Conservation (phyloP, 192 early-diverging fungal species). For the Coemansia sp. region DNA sequence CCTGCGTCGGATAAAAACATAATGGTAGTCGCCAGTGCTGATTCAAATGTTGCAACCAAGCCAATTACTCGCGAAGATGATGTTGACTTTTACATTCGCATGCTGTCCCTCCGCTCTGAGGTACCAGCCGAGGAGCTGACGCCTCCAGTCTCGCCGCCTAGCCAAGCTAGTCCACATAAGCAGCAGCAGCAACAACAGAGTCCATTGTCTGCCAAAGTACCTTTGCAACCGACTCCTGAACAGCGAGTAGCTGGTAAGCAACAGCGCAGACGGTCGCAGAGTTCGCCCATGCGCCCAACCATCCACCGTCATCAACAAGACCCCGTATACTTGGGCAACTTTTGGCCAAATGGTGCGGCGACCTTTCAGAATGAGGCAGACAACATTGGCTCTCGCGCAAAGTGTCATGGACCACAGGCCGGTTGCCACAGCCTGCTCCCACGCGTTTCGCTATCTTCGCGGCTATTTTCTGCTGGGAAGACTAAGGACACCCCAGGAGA, state of each 20-base stretch:
- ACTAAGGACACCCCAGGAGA: neutral
- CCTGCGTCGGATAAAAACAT: neutral
- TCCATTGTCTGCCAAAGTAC: neutral
- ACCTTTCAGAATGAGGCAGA: neutral
- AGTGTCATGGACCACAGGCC: neutral
- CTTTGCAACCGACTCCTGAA: neutral
- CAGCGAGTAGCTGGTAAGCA: neutral
- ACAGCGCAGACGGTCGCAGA: slow-evolving; percentile 1
- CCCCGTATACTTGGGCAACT: slow-evolving; percentile 6
- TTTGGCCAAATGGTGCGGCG: slow-evolving; percentile 11
- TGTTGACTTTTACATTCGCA: slow-evolving; percentile 23
- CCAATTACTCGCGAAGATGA: slow-evolving; percentile 26
- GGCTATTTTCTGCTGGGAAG: neutral
- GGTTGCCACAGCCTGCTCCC: neutral
- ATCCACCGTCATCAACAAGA: slow-evolving; percentile 8
- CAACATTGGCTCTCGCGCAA: neutral
- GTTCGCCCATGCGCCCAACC: neutral
- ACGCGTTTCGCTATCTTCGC: neutral
- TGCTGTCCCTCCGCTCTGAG: slow-evolving; percentile 29
- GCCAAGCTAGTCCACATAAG: neutral
- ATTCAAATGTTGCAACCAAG: slow-evolving; percentile 10
- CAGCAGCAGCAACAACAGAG: neutral
- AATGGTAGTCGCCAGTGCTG: slow-evolving; percentile 9
- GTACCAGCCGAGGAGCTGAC: slow-evolving; percentile 23
- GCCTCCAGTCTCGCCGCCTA: slow-evolving; percentile 10